Base-by-base conservation (phyloP, 2,329 filamentous ascomycete species). In the Hypoxylon sp. region DNA sequence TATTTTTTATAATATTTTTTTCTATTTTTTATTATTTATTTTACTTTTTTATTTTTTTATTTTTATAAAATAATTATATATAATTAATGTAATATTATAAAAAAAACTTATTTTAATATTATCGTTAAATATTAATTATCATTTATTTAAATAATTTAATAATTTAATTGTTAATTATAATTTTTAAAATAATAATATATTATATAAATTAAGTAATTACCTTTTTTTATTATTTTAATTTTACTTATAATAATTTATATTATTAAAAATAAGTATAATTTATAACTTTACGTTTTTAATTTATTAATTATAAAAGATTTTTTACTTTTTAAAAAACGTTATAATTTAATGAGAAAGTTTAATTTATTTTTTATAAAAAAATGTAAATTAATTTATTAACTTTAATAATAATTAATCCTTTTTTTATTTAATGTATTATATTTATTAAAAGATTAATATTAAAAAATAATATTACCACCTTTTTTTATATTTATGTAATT, bases 291-390 rank as follows among this genome's bases (percentile, higher is more conserved):
- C 3, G 3, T 4, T 24, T 47, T 19, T 47, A 8, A 47, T 47
- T 47, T 47, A 47, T 47, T 24, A 8, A 10, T 47, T 47, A 10
- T 47, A 21, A 3, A 21, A 10, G 8, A 21, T 47, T 47, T 21
- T 47, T 47, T 21, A 10, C 21, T 10, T 47, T 47, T 47, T 47
- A 47, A 47, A 11, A 47, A 47, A 10, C 42, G 17, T 47, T 47
- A n/a, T 21, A 24, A 47, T 24, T 47, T 47, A 21, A 47, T 21
- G 15, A 13, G n/a, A 39, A 39, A 39, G 6, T 3, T 39, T 39
- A 39, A n/a, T n/a, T 39, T 39, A 39, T 39, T 39, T 39, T 39
- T 15, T 39, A 47, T 21, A 24, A 47, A 47, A n/a, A 21, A 47
- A 24, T 10, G 1, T 11, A 47, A 47, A 21, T 6, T 6, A 21